Evolutionary conservation across 345 rosid species (phyloP).

Genomic region (Carallia brachiata): DNA sequence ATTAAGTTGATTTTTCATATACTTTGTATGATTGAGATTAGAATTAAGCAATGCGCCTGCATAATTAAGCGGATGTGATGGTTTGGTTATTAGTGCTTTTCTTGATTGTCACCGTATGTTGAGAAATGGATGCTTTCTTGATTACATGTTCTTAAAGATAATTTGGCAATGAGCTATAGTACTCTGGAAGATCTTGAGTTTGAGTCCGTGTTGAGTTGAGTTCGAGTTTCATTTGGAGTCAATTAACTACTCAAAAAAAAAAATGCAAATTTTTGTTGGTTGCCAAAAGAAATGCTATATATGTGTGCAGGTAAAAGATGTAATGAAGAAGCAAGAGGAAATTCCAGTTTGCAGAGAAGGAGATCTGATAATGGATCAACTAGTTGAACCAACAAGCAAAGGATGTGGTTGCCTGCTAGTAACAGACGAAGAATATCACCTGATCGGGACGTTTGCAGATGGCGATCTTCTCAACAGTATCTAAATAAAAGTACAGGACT

Average conservation of each 20-base stretch:
- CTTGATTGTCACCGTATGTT: too few species aligned
- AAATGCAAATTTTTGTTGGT: neutral
- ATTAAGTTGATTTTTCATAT: too few species aligned
- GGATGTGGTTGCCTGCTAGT: constrained; percentile 97
- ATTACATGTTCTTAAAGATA: too few species aligned
- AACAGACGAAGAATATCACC: constrained; percentile 50
- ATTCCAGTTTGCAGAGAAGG: constrained; percentile 87
- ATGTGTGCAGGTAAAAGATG: constrained; percentile 65
- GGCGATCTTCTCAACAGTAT: constrained; percentile 56
- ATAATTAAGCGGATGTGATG: neutral
- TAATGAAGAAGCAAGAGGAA: constrained; percentile 89
- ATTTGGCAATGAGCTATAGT: too few species aligned
- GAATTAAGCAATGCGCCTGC: neutral
- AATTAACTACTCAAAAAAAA: neutral
- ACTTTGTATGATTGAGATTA: too few species aligned
- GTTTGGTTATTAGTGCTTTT: neutral
- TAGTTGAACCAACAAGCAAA: constrained; percentile 85
- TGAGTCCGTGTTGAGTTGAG: too few species aligned
- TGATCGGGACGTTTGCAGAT: constrained; percentile 91
- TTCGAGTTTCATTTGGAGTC: too few species aligned
- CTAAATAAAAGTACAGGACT: too few species aligned
- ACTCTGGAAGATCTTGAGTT: too few species aligned
- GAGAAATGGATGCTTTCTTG: too few species aligned
- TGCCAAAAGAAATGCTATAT: neutral
- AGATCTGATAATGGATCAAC: constrained; percentile 89